phyloP scores from a whole-genome alignment of 2,329 filamentous ascomycete genomes.

The Fusarium devonianum region DNA sequence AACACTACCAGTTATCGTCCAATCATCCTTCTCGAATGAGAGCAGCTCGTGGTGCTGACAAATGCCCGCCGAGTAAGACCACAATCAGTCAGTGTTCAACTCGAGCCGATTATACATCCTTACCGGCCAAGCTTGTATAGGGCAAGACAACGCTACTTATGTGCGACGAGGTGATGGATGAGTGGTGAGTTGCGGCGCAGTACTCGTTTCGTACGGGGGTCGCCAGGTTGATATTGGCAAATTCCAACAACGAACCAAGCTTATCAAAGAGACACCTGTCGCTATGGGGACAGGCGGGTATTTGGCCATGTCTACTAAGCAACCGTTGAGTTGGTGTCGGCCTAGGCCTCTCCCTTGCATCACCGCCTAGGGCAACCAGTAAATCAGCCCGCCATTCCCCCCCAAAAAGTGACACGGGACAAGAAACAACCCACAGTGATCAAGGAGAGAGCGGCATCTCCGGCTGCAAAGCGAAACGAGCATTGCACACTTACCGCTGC shows the following conservation, averaged over 20 bases:
- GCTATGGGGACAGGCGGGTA: slow-evolving; percentile 2
- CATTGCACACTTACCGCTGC: neutral
- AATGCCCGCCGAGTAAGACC: no score
- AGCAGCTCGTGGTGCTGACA: no score
- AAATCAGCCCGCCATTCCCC: neutral
- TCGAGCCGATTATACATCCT: neutral
- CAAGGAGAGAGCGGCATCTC: neutral
- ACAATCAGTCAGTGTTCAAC: neutral
- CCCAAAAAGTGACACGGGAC: neutral
- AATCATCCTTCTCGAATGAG: no score
- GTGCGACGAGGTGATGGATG: neutral
- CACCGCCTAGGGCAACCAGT: neutral
- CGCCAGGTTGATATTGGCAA: neutral
- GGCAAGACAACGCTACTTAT: neutral
- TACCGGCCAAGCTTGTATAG: neutral
- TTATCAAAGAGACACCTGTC: slow-evolving; percentile 3
- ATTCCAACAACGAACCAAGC: neutral
- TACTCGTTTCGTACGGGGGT: no score
- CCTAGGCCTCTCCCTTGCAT: slow-evolving; percentile 20
- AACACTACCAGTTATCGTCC: no score
- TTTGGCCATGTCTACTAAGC: neutral
- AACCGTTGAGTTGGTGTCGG: neutral
- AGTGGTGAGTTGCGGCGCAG: neutral
- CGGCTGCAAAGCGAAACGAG: no score
- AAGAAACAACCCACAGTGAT: neutral